Evolutionary conservation across 495 filamentous ascomycete species (phyloP), one percentile per base, ranked within the genome.

Genomic region (Letharia columbiana): DNA sequence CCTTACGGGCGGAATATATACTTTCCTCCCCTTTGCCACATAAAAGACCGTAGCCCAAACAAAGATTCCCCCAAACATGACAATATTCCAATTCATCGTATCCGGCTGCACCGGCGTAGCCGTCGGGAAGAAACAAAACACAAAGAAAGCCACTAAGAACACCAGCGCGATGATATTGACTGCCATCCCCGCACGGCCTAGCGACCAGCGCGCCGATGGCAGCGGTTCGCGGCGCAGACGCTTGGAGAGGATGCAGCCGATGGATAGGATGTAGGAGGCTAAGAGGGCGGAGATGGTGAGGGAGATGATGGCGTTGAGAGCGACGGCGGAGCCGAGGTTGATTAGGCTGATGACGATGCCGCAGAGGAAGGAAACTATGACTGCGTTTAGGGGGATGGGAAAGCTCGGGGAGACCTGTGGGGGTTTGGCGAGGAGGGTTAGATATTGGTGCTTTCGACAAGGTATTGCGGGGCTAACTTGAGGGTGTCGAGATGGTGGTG

Each of bases 271-370:
- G 52, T 81, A 82, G 23, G 80, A 77, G 37, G 72, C 71, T 33
- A 80, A 71, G 39, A 83, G 66, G 2, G 79, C 77, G 23, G 69
- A 74, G 6, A 78, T 73, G 37, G 68, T 71, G 3, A 71, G 68
- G 33, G 70, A 70, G 18, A 71, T 61, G 60, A 71, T 77, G 41
- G 80, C 80, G 70, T 83, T 82, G 69, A 88, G 80, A 9, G 83
- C 85, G 7, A 79, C 76, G 4, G 76, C 65, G 1, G 81, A 84
- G 33, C 83, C 85, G 64, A 88, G 79, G 68, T 84, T 85, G 73
- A 88, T 86, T 40, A 86, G 68, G 11, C 65, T 63, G 65, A 71
- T 71, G 35, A 69, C 52, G 41, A 71, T 39, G 20, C 70, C 70
- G 59, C 82, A 75, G 47, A 71, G 65, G 68, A 81, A 77, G 6